Percentiles rank a stretch among this genome's conserved stretches.
These are phyloP conservation scores for Penicillium simplicissimum DNA, from an alignment of 495 filamentous ascomycete genomes.

Conservation along the genomic window DNA sequence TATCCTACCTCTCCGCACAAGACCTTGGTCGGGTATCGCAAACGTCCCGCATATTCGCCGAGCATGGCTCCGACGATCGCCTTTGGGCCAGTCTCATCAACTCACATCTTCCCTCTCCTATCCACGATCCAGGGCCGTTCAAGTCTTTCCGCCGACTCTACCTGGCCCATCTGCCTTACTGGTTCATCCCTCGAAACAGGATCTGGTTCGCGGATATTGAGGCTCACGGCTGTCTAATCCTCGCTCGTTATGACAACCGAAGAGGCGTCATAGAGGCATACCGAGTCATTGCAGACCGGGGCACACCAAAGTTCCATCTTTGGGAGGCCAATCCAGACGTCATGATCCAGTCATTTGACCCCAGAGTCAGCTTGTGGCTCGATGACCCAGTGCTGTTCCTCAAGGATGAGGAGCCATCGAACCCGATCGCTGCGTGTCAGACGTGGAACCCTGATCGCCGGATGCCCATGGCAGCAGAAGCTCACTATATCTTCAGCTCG, in stretches of 20 bases:
- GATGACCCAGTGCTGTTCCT: slow-evolving; percentile 70
- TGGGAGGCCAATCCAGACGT: slow-evolving; percentile 71
- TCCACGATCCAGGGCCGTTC: slow-evolving; percentile 55
- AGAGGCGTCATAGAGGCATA: slow-evolving; percentile 79
- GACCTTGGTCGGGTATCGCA: slow-evolving; percentile 56
- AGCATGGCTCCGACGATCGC: slow-evolving; percentile 54
- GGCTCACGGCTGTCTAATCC: slow-evolving; percentile 67
- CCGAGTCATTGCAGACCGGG: slow-evolving; percentile 66
- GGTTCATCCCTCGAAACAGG: slow-evolving; percentile 79
- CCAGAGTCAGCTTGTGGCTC: slow-evolving; percentile 64
- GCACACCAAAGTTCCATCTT: slow-evolving; percentile 47
- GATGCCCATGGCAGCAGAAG: slow-evolving; percentile 56
- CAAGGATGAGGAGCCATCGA: slow-evolving; percentile 33
- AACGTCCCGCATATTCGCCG: slow-evolving; percentile 56
- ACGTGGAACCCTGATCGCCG: slow-evolving; percentile 36
- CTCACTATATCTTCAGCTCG: slow-evolving; percentile 47
- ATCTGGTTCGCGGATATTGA: slow-evolving; percentile 82
- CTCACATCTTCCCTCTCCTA: slow-evolving; percentile 54
- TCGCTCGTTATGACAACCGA: slow-evolving; percentile 70
- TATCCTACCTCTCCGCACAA: slow-evolving; percentile 58
- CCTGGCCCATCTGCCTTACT: slow-evolving; percentile 70
- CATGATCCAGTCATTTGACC: slow-evolving; percentile 72
- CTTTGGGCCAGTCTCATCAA: slow-evolving; percentile 66
- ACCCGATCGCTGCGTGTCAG: slow-evolving; percentile 27
- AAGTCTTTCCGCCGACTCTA: slow-evolving; percentile 68